These are phyloP conservation scores for Leucoagaricus sp. DNA, from an alignment of 1,284 basidiomycete genomes.

Conservation along the genomic window DNA sequence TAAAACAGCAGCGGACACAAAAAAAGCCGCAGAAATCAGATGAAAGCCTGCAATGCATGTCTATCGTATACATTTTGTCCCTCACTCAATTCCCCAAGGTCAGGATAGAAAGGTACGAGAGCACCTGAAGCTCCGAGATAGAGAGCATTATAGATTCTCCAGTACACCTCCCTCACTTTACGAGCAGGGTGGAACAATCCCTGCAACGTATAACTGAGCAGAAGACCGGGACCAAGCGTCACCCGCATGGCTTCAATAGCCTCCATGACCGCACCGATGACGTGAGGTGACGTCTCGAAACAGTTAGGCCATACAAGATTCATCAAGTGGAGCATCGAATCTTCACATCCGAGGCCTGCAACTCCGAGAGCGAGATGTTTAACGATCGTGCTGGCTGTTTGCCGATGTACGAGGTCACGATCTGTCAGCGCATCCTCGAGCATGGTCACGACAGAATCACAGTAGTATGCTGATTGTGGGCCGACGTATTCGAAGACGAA, in stretches of 20 bases:
- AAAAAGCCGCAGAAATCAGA: slow-evolving; percentile 40
- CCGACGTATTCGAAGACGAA: slow-evolving; percentile 99
- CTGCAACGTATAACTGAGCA: slow-evolving; percentile 90
- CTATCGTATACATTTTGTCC: slow-evolving; percentile 88
- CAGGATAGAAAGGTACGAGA: slow-evolving; percentile 94
- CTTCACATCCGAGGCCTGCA: slow-evolving; percentile 96
- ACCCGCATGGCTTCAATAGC: slow-evolving; percentile 97
- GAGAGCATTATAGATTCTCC: slow-evolving; percentile 90
- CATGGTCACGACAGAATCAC: slow-evolving; percentile 96
- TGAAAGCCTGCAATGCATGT: slow-evolving; percentile 82
- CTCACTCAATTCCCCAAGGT: slow-evolving; percentile 84
- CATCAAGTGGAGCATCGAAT: slow-evolving; percentile 96
- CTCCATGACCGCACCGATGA: slow-evolving; percentile 96
- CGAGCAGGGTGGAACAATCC: slow-evolving; percentile 95
- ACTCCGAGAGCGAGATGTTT: slow-evolving; percentile 98
- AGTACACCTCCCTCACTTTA: slow-evolving; percentile 96
- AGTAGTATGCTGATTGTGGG: slow-evolving; percentile 99
- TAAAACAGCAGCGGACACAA: slow-evolving; percentile 12
- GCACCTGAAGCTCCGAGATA: slow-evolving; percentile 90
- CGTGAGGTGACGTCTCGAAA: slow-evolving; percentile 97
- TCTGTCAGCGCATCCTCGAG: slow-evolving; percentile 98
- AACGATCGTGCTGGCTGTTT: slow-evolving; percentile 98
- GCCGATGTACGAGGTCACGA: slow-evolving; percentile 96
- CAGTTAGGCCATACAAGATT: slow-evolving; percentile 99
- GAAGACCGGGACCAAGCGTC: slow-evolving; percentile 90